Evolutionary conservation across 1,284 basidiomycete species (phyloP), one percentile per base, ranked within the genome.

Genomic region (Ustilago xerochloae): DNA sequence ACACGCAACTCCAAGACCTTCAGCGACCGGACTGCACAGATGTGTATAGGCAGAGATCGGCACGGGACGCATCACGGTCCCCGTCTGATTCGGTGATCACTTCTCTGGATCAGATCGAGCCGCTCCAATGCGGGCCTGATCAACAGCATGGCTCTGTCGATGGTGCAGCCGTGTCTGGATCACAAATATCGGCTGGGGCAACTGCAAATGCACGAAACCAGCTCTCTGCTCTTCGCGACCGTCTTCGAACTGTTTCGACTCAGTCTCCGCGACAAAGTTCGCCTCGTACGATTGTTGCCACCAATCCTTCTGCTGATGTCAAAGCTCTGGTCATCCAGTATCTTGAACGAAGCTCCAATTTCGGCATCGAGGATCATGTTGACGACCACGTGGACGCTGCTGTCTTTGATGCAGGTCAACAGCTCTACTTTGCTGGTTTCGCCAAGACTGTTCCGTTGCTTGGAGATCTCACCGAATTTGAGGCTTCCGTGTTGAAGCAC

Each of bases 371-470:
- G 26, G 18, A 41, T 29, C 22, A 33, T 36, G 28, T 15, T 7
- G 46, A 57, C 24, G 55, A 57, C 46, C 22, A 8, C 35, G 28
- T 30, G 20, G 45, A 32, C 4, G n/a, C 46, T 22, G 55, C 28
- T 4, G 36, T 57, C 7, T 22, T 57, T 13, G 46, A 48, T 6
- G 32, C n/a, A 2, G 55, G 55, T 13, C 12, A 10, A 15, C 20
- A 48, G 26, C 55, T 57, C 6, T 57, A 49, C 46, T 57, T 57
- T n/a, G 20, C 24, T 18, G 46, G 55, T 3, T 57, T 57, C 20
- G 55, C 43, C 33, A 57, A 49, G 46, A 48, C 55, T 5, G 55
- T 49, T 0, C 55, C 55, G 9, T 13, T 57, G 46, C 55, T 57
- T 4, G 55, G 55, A 10, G 55, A 57, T 13, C 13, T 30, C 4